Evolutionary conservation across 805 yeast species (phyloP), one percentile per base, ranked within the genome.

Genomic region (Hanseniaspora lindneri): DNA sequence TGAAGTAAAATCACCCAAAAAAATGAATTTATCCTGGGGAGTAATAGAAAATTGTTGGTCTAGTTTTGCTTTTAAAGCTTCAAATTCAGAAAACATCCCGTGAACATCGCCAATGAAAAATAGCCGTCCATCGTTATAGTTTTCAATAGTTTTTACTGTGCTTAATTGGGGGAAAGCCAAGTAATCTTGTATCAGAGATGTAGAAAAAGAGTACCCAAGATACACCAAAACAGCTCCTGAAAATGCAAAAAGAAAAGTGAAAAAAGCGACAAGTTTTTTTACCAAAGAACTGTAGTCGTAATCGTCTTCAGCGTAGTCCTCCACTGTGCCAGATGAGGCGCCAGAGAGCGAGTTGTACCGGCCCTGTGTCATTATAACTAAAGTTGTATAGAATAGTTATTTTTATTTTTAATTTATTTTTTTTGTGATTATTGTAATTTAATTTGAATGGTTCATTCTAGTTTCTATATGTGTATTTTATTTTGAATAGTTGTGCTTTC

Each of bases 51-150:
- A 24, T 23, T 41, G 20, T 2, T 20, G 32, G 13, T 41, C 24
- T 8, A 41, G 23, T 25, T 41, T 41, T 24, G 21, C 13, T n/a
- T 23, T 64, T 35, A 89, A 66, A 42, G 68, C 63, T 50, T 60
- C 60, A 49, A 87, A 65, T 56, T 76, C 76, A 7, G 68, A 64
- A 56, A 70, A 76, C 55, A 79, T 78, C 1, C 96, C 96, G 64
- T 88, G 97, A 20, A 88, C 76, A 61, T 88, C 97, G 3, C 97
- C 96, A 23, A 88, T 70, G 41, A 86, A 59, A 3, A 89, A 69
- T 14, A 83, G 58, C 52, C 94, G 68, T 5, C 51, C 50, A 7
- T 35, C 19, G 11, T 27, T 6, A 29, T 16, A 24, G 4, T 24
- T 11, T 21, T 17, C 10, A n/a, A 36, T 39, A 29, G 32, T 23